phyloP scores from a whole-genome alignment of 75 land plant genomes.

The Sequoiadendron giganteum region DNA sequence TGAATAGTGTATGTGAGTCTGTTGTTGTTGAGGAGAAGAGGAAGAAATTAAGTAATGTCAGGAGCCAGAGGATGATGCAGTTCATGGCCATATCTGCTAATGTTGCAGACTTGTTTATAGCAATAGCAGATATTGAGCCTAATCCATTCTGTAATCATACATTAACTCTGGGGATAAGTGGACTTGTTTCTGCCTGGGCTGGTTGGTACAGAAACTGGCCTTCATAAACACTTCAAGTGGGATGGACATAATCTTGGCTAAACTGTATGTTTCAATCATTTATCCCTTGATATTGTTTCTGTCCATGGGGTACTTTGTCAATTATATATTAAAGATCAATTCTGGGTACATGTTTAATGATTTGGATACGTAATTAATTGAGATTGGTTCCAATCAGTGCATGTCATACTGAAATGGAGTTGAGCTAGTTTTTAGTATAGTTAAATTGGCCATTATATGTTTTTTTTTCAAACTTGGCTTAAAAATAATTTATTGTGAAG shows the following conservation, averaged over 20 bases:
- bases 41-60: slow-evolving; percentile 35
- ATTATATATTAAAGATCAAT: not conserved
- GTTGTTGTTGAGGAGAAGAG: slow-evolving; percentile 9
- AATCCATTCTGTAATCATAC: slow-evolving; percentile 84
- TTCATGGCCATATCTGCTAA: slow-evolving; percentile 87
- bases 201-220: slow-evolving; percentile 99
- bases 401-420: not conserved
- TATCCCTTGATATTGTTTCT: not conserved
- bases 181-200: slow-evolving; percentile 96
- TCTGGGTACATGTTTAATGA: too few species aligned
- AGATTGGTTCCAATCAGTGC: not conserved
- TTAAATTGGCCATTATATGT: not conserved
- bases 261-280: not conserved
- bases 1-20: slow-evolving; percentile 13
- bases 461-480: not conserved
- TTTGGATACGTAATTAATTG: not conserved
- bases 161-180: slow-evolving; percentile 82
- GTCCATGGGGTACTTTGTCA: not conserved
- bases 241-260: not conserved
- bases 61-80: slow-evolving; percentile 71
- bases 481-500: not conserved
- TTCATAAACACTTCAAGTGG: slow-evolving; percentile 7
- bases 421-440: not conserved
- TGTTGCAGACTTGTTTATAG: slow-evolving; percentile 82
- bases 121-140: slow-evolving; percentile 85